Evolutionary conservation across 1,284 basidiomycete species (phyloP), one percentile per base, ranked within the genome.

Genomic region (Macrocybe sp.): DNA sequence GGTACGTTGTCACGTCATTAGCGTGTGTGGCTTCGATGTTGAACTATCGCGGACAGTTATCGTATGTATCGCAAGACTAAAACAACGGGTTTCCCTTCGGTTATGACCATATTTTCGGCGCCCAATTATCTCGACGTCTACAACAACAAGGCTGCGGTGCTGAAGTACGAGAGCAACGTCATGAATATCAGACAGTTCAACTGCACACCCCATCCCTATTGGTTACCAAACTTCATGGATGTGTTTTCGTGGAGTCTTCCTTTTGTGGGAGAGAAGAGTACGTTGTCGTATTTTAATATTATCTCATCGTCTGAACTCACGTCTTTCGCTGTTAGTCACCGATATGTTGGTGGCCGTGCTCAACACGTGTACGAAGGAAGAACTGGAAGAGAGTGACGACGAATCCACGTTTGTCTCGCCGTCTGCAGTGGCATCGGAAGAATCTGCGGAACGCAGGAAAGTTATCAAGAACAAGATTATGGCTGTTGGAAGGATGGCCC

Each of bases 391-490:
- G 64, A 83, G 83, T 35, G 89, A 92, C 52, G 84, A 77, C 2
- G 80, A 83, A 33, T 32, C 53, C 7, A 57, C 55, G 11, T 44
- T 72, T 7, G 59, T 64, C n/a, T 70, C 66, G 37, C 64, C 72
- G 30, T 54, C 67, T 7, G 55, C 65, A 7, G 62, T 63, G 12
- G 46, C 64, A 38, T 60, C 64, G 11, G 79, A 85, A 32, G 83
- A 87, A n/a, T 63, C 73, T 0, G 66, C 72, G 22, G 92, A 94
- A 66, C 83, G 91, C 53, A 76, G 91, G 57, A 84, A 86, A 60
- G 76, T 88, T 54, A 92, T 95, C 77, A 97, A 92, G 76, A 97
- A 92, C 77, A 99, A 99, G 80, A 99, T 99, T 57, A 79, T 98
- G 64, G 97, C 95, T 44, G 95, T 99, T 16, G 96, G 96, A 35